phyloP scores from a whole-genome alignment of 768 basidiomycete genomes.

The Daedaleopsis nitida region DNA sequence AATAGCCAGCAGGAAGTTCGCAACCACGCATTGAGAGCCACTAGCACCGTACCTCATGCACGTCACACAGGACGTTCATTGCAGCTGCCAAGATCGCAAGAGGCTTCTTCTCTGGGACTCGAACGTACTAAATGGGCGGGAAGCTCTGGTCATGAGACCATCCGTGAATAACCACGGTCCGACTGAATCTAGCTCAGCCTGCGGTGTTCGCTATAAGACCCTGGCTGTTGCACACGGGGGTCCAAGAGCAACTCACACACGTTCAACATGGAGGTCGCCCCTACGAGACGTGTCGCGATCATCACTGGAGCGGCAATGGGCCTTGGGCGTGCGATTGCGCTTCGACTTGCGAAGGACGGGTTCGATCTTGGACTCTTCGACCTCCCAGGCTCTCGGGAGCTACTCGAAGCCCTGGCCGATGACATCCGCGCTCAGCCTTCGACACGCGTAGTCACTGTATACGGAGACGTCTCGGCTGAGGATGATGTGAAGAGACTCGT shows the following conservation, averaged over 20 bases:
- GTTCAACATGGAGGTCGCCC: background rate
- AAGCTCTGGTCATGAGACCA: too few species aligned
- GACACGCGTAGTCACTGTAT: constrained; percentile 26
- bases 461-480: constrained; percentile 44
- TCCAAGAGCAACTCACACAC: background rate
- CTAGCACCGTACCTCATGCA: too few species aligned
- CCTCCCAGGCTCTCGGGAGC: constrained; percentile 14
- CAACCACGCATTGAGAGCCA: too few species aligned
- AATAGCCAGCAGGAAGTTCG: too few species aligned
- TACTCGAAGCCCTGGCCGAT: constrained; percentile 19
- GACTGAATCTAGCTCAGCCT: too few species aligned
- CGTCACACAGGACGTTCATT: too few species aligned
- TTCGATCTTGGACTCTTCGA: constrained; percentile 26
- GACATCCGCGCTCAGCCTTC: constrained; percentile 18
- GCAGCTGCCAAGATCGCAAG: too few species aligned
- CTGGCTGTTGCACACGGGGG: too few species aligned
- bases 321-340: constrained; percentile 31
- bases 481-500: constrained; percentile 45
- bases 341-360: constrained; percentile 29
- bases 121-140: too few species aligned
- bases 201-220: background rate
- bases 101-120: too few species aligned
- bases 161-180: too few species aligned
- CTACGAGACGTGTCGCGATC: constrained; percentile 24
- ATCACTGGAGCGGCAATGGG: constrained; percentile 34